Evolutionary conservation across 805 yeast species (phyloP).

Genomic region (Wickerhamiella bombiphila): DNA sequence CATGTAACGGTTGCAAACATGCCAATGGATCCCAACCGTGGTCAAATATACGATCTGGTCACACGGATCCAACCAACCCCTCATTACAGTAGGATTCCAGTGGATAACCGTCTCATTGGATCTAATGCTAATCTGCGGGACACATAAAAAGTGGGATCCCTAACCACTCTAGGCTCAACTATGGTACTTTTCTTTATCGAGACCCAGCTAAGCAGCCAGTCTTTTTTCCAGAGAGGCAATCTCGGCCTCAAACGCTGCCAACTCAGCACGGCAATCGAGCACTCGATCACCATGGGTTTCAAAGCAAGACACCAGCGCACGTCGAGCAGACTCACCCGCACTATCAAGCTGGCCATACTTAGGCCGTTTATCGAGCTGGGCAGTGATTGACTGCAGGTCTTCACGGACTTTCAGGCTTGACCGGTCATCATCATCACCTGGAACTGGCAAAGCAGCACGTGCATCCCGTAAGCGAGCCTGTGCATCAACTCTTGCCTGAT

Average conservation of each 20-base stretch:
- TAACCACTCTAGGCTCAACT: too few species aligned
- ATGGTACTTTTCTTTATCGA: too few species aligned
- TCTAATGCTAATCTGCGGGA: too few species aligned
- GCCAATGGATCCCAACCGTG: too few species aligned
- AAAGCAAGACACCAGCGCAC: conserved; percentile 21
- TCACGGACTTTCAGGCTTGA: conserved; percentile 16
- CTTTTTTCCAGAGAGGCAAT: conserved; percentile 3
- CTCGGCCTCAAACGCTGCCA: conserved; percentile 17
- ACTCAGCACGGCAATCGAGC: conserved; percentile 22
- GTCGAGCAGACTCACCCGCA: conserved; percentile 20
- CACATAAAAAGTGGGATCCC: too few species aligned
- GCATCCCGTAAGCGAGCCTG: conserved; percentile 17
- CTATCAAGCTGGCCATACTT: conserved; percentile 19
- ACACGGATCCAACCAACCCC: too few species aligned
- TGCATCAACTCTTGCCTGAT: conserved; percentile 21
- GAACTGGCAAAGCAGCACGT: conserved; percentile 1
- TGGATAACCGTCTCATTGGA: too few species aligned
- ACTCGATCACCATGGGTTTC: conserved; percentile 20
- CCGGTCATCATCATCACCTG: conserved; percentile 11
- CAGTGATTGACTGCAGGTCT: conserved; percentile 20
- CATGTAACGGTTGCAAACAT: too few species aligned
- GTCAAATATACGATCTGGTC: too few species aligned
- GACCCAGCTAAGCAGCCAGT: too few species aligned
- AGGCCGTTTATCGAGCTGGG: conserved; percentile 21
- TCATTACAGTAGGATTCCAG: too few species aligned